Evolutionary conservation across 768 basidiomycete species (phyloP).

Genomic region (Leucosporidium creatinivorum): DNA sequence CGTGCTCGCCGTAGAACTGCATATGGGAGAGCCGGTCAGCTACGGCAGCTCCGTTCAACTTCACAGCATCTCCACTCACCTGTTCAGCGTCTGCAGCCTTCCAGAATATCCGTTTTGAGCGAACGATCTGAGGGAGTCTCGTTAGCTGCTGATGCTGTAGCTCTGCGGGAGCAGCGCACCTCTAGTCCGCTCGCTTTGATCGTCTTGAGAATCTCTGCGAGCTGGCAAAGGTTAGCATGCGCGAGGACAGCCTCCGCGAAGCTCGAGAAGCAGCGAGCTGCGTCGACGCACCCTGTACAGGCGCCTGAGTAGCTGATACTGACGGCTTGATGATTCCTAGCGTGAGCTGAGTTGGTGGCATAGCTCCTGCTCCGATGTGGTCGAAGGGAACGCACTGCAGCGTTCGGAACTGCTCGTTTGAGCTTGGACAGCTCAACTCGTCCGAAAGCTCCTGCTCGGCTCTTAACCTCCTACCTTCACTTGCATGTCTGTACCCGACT

Average conservation of each 20-base stretch:
- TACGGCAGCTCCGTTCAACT: too few relatives aligned
- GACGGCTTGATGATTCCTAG: constrained; percentile 36
- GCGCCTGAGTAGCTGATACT: constrained; percentile 27
- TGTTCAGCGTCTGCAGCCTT: constrained; percentile 24
- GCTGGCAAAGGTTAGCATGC: not conserved
- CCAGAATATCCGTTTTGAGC: constrained; percentile 33
- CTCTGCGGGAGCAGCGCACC: not conserved
- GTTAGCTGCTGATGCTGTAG: not conserved
- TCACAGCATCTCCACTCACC: not conserved
- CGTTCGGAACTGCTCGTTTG: too few relatives aligned
- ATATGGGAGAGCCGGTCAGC: not conserved
- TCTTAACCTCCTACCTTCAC: too few relatives aligned
- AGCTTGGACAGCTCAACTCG: too few relatives aligned
- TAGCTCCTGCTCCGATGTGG: too few relatives aligned
- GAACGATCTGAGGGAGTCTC: constrained; percentile 25
- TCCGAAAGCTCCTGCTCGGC: too few relatives aligned
- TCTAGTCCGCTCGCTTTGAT: constrained; percentile 29
- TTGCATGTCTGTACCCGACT: not conserved
- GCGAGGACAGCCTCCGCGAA: not conserved
- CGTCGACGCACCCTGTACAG: constrained; percentile 24
- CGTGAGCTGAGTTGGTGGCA: constrained; percentile 23
- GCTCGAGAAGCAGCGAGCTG: too few relatives aligned
- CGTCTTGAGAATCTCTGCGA: constrained; percentile 20
- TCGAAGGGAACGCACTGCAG: too few relatives aligned
- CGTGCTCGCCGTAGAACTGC: constrained; percentile 35